Conservation (phyloP, 1,284 basidiomycete species). For the Ganoderma lucidum region DNA sequence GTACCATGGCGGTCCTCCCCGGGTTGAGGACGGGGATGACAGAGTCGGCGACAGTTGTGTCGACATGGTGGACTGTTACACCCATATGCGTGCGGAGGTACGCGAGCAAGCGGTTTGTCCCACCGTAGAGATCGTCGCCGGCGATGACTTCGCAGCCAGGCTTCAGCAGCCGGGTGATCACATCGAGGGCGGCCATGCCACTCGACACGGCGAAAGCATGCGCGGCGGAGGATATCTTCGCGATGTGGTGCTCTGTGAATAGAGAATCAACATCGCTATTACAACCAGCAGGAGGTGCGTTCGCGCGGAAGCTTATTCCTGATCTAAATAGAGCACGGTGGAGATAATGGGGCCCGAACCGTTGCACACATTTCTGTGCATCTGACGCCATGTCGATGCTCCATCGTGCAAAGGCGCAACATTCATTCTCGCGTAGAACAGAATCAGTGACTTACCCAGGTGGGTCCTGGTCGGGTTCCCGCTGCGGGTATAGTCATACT, state of each 20-base stretch:
- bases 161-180: slow-evolving; percentile 93
- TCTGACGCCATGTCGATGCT: not conserved
- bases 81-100: slow-evolving; percentile 91
- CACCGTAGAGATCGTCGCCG: slow-evolving; percentile 97
- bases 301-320: not conserved
- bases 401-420: not conserved
- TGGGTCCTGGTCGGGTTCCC: slow-evolving; percentile 98
- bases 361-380: not conserved
- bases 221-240: slow-evolving; percentile 90
- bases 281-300: not conserved
- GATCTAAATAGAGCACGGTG: not conserved
- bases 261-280: not conserved
- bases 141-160: slow-evolving; percentile 96
- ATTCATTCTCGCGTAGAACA: not conserved
- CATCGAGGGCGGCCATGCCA: slow-evolving; percentile 98
- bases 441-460: slow-evolving; percentile 67
- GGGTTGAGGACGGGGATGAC: slow-evolving; percentile 73
- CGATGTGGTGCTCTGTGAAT: slow-evolving; percentile 87
- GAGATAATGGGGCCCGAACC: not conserved
- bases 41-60: slow-evolving; percentile 82
- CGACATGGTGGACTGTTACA: slow-evolving; percentile 92
- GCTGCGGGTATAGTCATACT: slow-evolving; percentile 94
- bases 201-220: slow-evolving; percentile 94
- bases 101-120: slow-evolving; percentile 95
- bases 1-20: slow-evolving; percentile 88